Evolutionary conservation across 1,139 yeast genomes (phyloP).

Genomic region (Geotrichum phurueaensis): DNA sequence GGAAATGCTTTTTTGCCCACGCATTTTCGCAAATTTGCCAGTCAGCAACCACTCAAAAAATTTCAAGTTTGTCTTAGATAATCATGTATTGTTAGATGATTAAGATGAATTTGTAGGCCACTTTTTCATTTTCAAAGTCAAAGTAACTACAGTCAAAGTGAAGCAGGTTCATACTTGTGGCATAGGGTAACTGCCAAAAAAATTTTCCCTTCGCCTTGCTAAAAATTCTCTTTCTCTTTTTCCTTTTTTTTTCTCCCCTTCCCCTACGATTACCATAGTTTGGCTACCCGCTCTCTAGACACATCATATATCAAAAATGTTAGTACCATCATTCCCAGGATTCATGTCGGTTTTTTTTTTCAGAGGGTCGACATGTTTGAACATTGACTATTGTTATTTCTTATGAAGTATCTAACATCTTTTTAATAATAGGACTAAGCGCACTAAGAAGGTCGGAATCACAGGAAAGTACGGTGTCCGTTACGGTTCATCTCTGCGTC

Average conservation of each 20-base stretch:
- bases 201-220: neutral
- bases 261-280: constrained; percentile 12
- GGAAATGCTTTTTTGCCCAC: neutral
- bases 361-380: neutral
- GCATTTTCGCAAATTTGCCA: neutral
- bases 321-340: neutral
- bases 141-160: neutral
- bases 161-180: neutral
- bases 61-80: neutral
- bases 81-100: neutral
- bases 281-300: constrained; percentile 15
- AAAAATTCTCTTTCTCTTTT: neutral
- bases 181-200: neutral
- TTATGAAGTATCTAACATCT: neutral
- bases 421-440: constrained; percentile 70
- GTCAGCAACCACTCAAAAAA: neutral
- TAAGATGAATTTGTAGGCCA: neutral
- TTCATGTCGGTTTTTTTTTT: neutral
- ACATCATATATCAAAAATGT: constrained; percentile 13
- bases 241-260: neutral
- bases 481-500: constrained; percentile 99
- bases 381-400: neutral
- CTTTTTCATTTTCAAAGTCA: neutral
- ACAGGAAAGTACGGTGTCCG: constrained; percentile 99
- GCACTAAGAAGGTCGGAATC: constrained; percentile 99